Evolutionary conservation across 2,329 filamentous ascomycete genomes (phyloP), one percentile per base, ranked within the genome.

Genomic region (Diaporthe batatas): DNA sequence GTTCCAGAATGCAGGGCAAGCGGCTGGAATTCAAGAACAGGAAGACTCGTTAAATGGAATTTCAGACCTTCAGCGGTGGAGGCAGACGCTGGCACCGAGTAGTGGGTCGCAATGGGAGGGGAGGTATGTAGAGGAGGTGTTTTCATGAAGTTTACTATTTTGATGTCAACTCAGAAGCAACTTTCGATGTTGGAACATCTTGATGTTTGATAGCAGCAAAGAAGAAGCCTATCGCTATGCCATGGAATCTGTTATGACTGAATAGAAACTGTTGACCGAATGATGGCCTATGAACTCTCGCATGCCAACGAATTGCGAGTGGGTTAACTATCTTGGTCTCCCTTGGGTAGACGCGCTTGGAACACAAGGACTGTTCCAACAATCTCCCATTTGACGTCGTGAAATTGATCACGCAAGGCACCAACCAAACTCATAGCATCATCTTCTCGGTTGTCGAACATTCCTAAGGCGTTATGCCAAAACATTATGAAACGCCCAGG

Each of bases 401-500:
- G 18, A n/a, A 68, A 68, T 39, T 36, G 23, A 23, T 42, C 8
- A 8, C 18, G 29, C 14, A 68, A 49, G 21, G 64, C 44, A 2
- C 47, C 32, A 23, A 68, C 21, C 2, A 68, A 39, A 47, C 11
- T 16, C n/a, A 39, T 8, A 8, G 29, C 64, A 25, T 53, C 64
- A 29, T 68, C 64, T 14, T 16, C 12, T 18, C 21, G 44, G 29
- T 68, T 68, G 29, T 68, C 64, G 6, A 68, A 68, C 64, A 68
- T 68, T 5, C 64, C 64, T 11, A 68, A n/a, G 6, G 49, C 47
- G 12, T 68, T 68, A 16, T 68, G 64, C 64, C 64, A 68, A 23
- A 68, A 68, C 49, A 68, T 29, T n/a, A 68, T 54, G 23, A 68
- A 68, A 5, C 64, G 64, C 23, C 64, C 64, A n/a, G 54, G 29